Base-by-base conservation (phyloP, 345 rosid genomes). In the Corymbia maculata region DNA sequence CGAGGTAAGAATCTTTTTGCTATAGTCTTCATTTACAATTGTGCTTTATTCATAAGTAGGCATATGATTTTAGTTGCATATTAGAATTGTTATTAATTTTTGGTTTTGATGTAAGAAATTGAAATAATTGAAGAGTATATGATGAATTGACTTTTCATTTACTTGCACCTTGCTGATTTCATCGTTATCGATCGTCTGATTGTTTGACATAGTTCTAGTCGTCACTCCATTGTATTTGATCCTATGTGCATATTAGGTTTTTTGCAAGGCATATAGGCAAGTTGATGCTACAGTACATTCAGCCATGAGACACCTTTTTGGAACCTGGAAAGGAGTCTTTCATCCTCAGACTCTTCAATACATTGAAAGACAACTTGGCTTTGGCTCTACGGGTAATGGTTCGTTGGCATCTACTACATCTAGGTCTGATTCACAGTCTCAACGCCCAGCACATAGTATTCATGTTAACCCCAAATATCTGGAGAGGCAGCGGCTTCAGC, bases 271-370 rank as follows among this genome's bases (percentile, higher is more conserved):
- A 80, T 98, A 95, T 90, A 94, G 93, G 88, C 98, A 95, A 91
- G 97, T 97, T 90, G 98, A 97, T 88, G 88, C 99, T 89, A 87
- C 97, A 89, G 91, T 96, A 86, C 97, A 92, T 89, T 79, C 93
- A 53, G 96, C 97, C 86, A 98, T 98, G 99, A 94, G 95, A 28
- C 99, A 98, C 94, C 99, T 98, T 90, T 97, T 97, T 90, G 99
- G 99, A 90, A 98, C 99, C 66, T 98, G 99, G 99, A 98, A 95
- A 94, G 98, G 99, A 51, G 98, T 97, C 86, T 98, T 98, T 90
- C 98, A 97, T 90, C 95, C 90, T 36, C 96, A 91, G 68, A 87
- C 94, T 87, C 98, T 97, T 89, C 98, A 96, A 89, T 80, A 88
- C 87, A 98, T 98, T 82, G 99, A 95, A 94, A 97, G 93, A 92